phyloP scores from a whole-genome alignment of 495 filamentous ascomycete genomes.

The Talaromyces trachyspermus region DNA sequence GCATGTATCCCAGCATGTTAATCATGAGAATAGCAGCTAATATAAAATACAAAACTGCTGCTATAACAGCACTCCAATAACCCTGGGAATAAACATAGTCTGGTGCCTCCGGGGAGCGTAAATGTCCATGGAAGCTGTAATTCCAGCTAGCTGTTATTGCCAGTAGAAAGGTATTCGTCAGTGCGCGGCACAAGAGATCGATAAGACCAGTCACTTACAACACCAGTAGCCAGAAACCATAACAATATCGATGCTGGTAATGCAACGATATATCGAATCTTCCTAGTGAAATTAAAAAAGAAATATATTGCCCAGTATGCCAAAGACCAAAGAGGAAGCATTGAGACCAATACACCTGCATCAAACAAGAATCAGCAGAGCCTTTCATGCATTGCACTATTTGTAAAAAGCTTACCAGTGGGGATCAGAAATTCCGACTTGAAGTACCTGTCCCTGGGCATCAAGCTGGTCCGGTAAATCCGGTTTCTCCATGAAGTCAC shows the following conservation, averaged over 20 bases:
- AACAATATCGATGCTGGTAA: constrained; percentile 59
- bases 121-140: constrained; percentile 51
- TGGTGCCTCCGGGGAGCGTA: constrained; percentile 52
- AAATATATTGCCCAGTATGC: constrained; percentile 63
- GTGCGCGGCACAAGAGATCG: background rate
- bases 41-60: constrained; percentile 57
- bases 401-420: constrained; percentile 34
- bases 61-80: constrained; percentile 70
- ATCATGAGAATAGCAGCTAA: constrained; percentile 58
- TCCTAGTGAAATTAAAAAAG: constrained; percentile 78
- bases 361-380: constrained; percentile 3
- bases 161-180: constrained; percentile 1
- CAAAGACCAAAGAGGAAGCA: constrained; percentile 55
- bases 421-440: constrained; percentile 41
- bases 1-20: constrained; percentile 72
- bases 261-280: constrained; percentile 71
- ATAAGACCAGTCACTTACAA: constrained; percentile 42
- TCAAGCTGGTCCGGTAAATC: constrained; percentile 19
- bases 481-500: constrained; percentile 57
- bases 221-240: constrained; percentile 59
- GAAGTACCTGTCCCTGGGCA: constrained; percentile 20
- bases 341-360: constrained; percentile 49
- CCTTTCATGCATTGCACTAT: background rate
- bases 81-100: constrained; percentile 62
- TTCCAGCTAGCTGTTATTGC: constrained; percentile 46